Evolutionary conservation across 257 asterid genomes (phyloP).

Genomic region (Cinchona pubescens): DNA sequence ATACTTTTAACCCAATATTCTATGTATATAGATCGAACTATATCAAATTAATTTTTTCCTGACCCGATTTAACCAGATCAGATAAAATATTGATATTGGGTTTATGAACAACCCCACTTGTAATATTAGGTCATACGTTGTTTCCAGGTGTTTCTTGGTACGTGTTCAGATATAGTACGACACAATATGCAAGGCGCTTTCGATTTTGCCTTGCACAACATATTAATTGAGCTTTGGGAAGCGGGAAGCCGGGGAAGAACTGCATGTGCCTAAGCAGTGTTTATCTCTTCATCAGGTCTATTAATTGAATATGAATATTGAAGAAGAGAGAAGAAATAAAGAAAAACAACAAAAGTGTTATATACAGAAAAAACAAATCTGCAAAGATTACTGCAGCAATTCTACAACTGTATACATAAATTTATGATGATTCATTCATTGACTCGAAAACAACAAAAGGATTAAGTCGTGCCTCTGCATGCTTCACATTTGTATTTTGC

Average conservation of each 20-base stretch:
- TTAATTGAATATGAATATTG: not conserved
- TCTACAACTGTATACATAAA: not conserved
- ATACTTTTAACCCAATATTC: too few relatives aligned
- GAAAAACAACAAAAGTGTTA: too few relatives aligned
- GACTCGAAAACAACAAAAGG: not conserved
- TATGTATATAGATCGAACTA: too few relatives aligned
- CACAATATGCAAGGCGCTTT: not conserved
- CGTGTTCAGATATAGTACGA: not conserved
- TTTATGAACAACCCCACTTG: too few relatives aligned
- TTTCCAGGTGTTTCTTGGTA: not conserved
- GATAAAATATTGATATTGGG: too few relatives aligned
- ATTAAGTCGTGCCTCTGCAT: not conserved
- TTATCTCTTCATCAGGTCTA: not conserved
- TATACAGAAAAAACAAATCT: too few relatives aligned
- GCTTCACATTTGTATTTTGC: not conserved
- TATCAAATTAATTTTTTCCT: too few relatives aligned
- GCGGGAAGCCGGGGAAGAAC: too few relatives aligned
- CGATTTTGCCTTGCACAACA: not conserved
- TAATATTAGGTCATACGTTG: not conserved
- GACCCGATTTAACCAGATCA: too few relatives aligned
- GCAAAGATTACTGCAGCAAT: not conserved
- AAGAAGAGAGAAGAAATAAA: slow-evolving; percentile 5
- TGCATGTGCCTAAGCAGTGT: not conserved
- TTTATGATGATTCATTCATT: slow-evolving; percentile 5
- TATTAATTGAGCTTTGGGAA: slow-evolving; percentile 13